Evolutionary conservation across 176 grass and related monocot genomes (phyloP).

Genomic region (bread wheat (Triticum aestivum)): DNA sequence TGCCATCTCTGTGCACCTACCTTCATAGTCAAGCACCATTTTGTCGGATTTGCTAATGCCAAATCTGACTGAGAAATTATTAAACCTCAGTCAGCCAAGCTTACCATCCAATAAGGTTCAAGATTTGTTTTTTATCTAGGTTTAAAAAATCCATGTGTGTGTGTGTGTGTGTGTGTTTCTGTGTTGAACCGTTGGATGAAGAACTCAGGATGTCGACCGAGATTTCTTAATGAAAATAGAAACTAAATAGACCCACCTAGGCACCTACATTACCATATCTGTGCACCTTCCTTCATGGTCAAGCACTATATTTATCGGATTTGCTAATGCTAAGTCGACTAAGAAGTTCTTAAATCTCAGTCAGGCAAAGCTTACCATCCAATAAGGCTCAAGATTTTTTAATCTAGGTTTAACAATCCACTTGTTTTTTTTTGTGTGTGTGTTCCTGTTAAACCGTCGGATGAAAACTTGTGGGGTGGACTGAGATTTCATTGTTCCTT

Average conservation of each 20-base stretch:
- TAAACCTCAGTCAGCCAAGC: not conserved
- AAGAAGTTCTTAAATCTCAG: not conserved
- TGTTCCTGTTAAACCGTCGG: too few species aligned
- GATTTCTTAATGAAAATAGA: not conserved
- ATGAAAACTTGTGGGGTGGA: too few species aligned
- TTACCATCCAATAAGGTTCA: not conserved
- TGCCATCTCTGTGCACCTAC: not conserved
- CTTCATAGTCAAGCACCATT: not conserved
- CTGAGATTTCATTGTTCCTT: too few species aligned
- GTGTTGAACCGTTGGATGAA: not conserved
- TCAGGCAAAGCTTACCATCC: not conserved
- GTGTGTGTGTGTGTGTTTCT: not conserved
- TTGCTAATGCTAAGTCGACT: not conserved
- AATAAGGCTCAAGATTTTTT: not conserved
- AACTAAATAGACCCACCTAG: slow-evolving; percentile 2
- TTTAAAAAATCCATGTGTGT: not conserved
- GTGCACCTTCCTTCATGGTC: not conserved
- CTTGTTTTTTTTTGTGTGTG: not conserved
- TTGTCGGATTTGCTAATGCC: not conserved
- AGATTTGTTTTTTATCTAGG: not conserved
- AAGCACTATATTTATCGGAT: not conserved
- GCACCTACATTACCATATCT: not conserved
- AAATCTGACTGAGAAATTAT: not conserved
- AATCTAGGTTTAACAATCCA: not conserved
- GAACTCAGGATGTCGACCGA: too few species aligned